A percentile compares a stretch with the other conserved stretches of the same genome.
phyloP scores from a whole-genome alignment of 192 early-diverging fungal genomes.

The Coemansia aciculifera region DNA sequence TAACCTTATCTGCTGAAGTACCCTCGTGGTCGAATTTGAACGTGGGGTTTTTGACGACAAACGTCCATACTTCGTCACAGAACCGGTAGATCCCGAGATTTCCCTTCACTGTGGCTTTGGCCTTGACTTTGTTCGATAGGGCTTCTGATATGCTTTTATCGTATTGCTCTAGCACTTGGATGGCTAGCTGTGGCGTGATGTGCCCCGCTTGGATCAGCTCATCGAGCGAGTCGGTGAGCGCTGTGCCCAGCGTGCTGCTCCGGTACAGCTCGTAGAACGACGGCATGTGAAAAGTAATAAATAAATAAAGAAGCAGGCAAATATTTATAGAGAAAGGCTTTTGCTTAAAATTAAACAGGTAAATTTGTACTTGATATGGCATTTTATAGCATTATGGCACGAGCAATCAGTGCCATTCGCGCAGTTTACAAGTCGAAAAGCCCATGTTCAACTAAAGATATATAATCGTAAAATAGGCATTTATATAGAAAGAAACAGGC shows the following conservation, averaged over 20 bases:
- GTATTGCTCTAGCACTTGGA: slow-evolving; percentile 81
- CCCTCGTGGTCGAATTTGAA: slow-evolving; percentile 87
- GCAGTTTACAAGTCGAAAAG: background rate
- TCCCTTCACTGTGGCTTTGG: slow-evolving; percentile 79
- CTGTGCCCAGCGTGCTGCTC: slow-evolving; percentile 78
- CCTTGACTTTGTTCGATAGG: slow-evolving; percentile 74
- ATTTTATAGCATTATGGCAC: background rate
- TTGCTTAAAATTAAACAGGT: background rate
- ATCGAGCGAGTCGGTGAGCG: slow-evolving; percentile 95
- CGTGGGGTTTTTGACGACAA: slow-evolving; percentile 82
- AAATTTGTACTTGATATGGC: background rate
- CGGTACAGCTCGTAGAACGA: slow-evolving; percentile 76
- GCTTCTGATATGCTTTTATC: slow-evolving; percentile 84
- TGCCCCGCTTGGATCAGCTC: slow-evolving; percentile 87
- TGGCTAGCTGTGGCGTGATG: slow-evolving; percentile 91
- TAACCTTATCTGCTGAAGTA: slow-evolving; percentile 84
- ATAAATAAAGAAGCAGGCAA: background rate
- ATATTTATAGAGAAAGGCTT: background rate
- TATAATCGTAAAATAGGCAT: background rate
- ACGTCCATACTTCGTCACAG: slow-evolving; percentile 99
- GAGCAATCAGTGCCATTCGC: background rate
- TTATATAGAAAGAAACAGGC: background rate
- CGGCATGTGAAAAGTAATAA: slow-evolving; percentile 36
- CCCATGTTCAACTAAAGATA: background rate
- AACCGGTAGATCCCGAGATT: slow-evolving; percentile 86